Evolutionary conservation across 352 stramenopile species (phyloP), one percentile per base, ranked within the genome.

Genomic region (Pythium brassicae): DNA sequence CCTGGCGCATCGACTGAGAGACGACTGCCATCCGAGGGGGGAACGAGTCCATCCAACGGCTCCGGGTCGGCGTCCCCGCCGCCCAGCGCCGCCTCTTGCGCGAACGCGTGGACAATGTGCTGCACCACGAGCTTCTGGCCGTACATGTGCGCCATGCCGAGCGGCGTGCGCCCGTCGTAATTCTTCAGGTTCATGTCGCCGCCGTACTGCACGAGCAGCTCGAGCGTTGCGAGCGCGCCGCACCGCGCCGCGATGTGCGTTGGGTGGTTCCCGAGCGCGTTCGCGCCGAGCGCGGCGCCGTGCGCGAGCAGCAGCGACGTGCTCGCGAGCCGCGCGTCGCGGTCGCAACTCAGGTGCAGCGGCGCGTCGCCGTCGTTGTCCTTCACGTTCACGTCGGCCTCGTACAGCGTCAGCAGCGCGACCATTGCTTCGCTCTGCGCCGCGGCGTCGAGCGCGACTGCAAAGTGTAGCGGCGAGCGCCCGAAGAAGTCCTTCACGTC

Each of bases 161-260:
- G 55, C 3, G 83, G 79, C 6, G 84, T 94, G 47, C 85, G 87
- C 2, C 83, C 81, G 10, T 83, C 73, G 29, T 90, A 95, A 45
- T 95, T 95, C 43, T 86, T 87, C 6, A 89, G 55, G 52, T 92
- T 95, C 74, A 95, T 89, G 39, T 92, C 83, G 3, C 76, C 76
- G 12, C 78, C 72, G 45, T 94, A 95, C 23, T 92, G 76, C 1
- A 94, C 59, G 3, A 94, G 72, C 23, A 94, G 43, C 43, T 76
- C 70, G 19, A 92, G 66, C 6, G 80, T 93, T 4, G 75, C 62
- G n/a, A 91, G 69, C 7, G 83, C 83, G 27, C 83, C 83, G 10
- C 67, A 57, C 14, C 69, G 56, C 47, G 81, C 81, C 12, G 83
- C 83, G 14, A 94, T 81, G 45, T 94, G 83, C 0, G 74, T 85